These are phyloP conservation scores for Fusarium penzigii DNA, from an alignment of 2,329 filamentous ascomycete genomes.

Conservation along the genomic window DNA sequence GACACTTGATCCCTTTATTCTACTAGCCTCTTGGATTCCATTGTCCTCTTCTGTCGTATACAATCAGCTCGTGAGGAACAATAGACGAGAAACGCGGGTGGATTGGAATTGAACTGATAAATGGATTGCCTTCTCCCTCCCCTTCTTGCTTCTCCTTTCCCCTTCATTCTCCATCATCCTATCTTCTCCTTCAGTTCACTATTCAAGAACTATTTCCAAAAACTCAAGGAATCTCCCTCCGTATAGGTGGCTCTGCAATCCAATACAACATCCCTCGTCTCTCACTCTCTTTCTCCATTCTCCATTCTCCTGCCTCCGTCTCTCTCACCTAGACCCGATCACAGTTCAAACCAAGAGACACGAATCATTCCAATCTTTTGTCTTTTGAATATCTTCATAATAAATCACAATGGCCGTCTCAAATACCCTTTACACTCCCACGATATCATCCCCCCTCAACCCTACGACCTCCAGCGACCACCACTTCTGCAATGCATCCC, in stretches of 20 bases:
- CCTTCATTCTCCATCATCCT: neutral
- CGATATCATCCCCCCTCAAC: slow-evolving; percentile 31
- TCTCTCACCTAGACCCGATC: neutral
- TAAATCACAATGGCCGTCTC: slow-evolving; percentile 16
- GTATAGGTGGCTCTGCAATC: neutral
- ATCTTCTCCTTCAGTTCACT: neutral
- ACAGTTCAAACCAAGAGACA: neutral
- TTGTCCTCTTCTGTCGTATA: neutral
- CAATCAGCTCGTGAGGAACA: neutral
- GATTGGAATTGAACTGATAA: neutral
- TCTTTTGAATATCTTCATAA: neutral
- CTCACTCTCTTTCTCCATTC: neutral
- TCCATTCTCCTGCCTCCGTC: neutral
- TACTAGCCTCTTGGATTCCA: neutral
- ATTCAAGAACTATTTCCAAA: neutral
- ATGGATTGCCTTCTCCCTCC: neutral
- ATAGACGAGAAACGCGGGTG: neutral
- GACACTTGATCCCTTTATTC: neutral
- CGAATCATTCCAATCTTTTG: neutral
- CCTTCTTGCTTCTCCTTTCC: neutral
- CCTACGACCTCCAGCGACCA: slow-evolving; percentile 21
- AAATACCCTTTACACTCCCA: slow-evolving; percentile 20
- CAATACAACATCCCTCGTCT: neutral
- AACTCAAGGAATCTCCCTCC: slow-evolving; percentile 3
- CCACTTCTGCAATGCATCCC: slow-evolving; percentile 14